A percentile compares a stretch with the other conserved stretches of the same genome.
Conservation (phyloP, 169 alveolate species). For the Cryptosporidium ubiquitum region DNA sequence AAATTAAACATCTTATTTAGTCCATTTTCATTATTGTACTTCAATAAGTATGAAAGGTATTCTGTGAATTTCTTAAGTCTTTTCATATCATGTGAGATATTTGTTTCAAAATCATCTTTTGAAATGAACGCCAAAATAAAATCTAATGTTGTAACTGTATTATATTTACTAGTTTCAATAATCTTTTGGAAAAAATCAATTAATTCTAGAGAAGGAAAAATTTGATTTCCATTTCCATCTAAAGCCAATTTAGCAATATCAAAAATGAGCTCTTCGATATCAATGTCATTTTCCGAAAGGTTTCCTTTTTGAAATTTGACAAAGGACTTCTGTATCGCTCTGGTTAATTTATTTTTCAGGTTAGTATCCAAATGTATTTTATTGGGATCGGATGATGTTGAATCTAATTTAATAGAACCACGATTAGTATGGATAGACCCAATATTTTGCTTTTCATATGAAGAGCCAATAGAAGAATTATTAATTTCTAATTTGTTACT, state of each 20-base stretch:
- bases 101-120: slow-evolving; percentile 11
- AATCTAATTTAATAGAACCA: not conserved
- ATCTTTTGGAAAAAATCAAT: slow-evolving; percentile 4
- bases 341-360: not conserved
- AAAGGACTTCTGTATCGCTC: not conserved
- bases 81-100: not conserved
- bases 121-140: slow-evolving; percentile 13
- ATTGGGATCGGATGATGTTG: not conserved
- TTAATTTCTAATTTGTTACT: not conserved
- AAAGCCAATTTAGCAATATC: slow-evolving; percentile 10
- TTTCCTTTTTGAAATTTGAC: slow-evolving; percentile 3
- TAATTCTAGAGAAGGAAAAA: slow-evolving; percentile 35
- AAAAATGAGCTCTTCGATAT: not conserved
- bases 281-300: not conserved
- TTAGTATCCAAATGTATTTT: not conserved
- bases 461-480: not conserved
- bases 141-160: slow-evolving; percentile 39
- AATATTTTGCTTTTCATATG: not conserved
- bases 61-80: not conserved
- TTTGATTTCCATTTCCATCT: not conserved
- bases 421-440: not conserved
- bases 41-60: slow-evolving; percentile 1
- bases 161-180: slow-evolving; percentile 16
- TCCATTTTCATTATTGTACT: not conserved
- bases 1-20: not conserved